A percentile compares a stretch with the other conserved stretches of the same genome.
Conservation (phyloP, 176 grass and related monocot species). For the Lolium perenne region DNA sequence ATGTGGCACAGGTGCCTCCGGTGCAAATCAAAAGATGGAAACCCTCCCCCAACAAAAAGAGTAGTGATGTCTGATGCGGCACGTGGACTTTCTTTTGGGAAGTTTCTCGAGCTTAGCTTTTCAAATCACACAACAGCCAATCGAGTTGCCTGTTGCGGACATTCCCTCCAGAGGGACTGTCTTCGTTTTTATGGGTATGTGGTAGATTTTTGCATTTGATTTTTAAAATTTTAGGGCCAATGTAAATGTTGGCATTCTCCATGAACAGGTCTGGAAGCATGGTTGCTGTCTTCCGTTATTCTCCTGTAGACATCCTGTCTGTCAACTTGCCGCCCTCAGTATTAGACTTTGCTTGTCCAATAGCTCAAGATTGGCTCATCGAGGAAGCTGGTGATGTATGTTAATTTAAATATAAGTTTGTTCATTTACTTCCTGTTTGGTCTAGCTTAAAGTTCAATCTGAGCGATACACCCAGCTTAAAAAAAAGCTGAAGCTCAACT, state of each 20-base stretch:
- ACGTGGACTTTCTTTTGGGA: conserved; percentile 94
- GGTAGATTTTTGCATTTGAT: conserved; percentile 17
- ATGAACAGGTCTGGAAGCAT: conserved; percentile 78
- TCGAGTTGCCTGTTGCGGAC: conserved; percentile 89
- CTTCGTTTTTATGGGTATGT: conserved; percentile 97
- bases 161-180: conserved; percentile 97
- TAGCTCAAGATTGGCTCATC: conserved; percentile 71
- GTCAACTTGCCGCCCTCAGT: conserved; percentile 81
- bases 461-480: neutral
- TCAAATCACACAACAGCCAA: conserved; percentile 93
- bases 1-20: conserved; percentile 98
- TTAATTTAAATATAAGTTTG: conserved; percentile 34
- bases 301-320: conserved; percentile 91
- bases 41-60: conserved; percentile 70
- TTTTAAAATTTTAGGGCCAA: conserved; percentile 33
- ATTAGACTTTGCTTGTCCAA: conserved; percentile 70
- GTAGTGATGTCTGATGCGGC: conserved; percentile 95
- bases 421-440: conserved; percentile 9
- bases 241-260: conserved; percentile 37
- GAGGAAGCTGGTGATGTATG: conserved; percentile 78
- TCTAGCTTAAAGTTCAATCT: conserved; percentile 20
- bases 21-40: conserved; percentile 76
- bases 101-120: conserved; percentile 99
- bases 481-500: conserved; percentile 7
- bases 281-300: conserved; percentile 97